phyloP scores from a whole-genome alignment of 306 rosid species.

The Oemleria cerasiformis region DNA sequence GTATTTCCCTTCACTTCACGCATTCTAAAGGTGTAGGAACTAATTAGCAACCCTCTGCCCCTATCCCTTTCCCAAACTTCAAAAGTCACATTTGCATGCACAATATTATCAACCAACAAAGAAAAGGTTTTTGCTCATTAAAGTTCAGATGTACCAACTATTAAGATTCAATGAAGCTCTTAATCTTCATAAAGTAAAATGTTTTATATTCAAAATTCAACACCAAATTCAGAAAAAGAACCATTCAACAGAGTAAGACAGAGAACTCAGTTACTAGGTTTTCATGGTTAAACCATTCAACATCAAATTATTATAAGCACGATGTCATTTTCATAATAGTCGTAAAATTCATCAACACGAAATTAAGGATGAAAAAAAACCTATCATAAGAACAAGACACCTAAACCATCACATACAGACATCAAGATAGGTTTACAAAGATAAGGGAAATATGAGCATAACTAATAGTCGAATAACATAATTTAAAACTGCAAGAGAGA shows the following conservation, averaged over 20 bases:
- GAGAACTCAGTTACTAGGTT: not conserved
- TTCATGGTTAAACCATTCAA: not conserved
- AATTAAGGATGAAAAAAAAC: not conserved
- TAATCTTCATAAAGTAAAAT: not conserved
- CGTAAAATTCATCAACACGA: not conserved
- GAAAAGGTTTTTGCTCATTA: not conserved
- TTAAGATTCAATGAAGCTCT: not conserved
- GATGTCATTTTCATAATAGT: not conserved
- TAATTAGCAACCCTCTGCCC: not conserved
- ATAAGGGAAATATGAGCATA: no score
- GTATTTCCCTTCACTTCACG: constrained; percentile 6
- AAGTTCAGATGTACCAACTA: not conserved
- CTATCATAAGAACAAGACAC: not conserved
- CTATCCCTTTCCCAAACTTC: constrained; percentile 1
- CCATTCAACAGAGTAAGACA: not conserved
- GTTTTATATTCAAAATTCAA: not conserved
- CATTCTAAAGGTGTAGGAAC: not conserved
- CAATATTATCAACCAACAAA: not conserved
- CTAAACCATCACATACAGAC: not conserved
- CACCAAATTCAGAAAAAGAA: not conserved
- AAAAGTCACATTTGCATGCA: not conserved
- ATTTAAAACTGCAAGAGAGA: not conserved
- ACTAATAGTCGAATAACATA: no score
- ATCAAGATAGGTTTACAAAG: not conserved
- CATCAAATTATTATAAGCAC: not conserved